Evolutionary conservation across 345 rosid genomes (phyloP), one percentile per base, ranked within the genome.

Genomic region (Pugionium cornutum): DNA sequence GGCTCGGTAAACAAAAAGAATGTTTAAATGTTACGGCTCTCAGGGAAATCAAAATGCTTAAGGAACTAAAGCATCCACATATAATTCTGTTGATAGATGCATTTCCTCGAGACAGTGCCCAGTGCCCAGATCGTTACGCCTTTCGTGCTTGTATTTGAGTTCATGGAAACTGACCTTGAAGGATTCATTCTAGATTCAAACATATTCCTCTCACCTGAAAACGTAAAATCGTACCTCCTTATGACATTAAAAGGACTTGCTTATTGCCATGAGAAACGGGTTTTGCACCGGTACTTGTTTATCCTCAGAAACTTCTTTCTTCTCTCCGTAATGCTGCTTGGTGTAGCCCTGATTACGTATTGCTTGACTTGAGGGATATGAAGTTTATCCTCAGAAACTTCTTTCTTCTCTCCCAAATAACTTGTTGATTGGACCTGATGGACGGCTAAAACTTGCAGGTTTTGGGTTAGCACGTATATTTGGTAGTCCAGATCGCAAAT

Each of bases 131-230:
- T 18, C 18, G 18, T 18, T 18, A 18, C 18, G 18, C 18, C 18
- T 18, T 18, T 18, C 18, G 18, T 18, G 18, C 89, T 92, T 68
- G 98, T 92, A 49, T 92, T 92, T 34, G 96, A 86, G 82, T 89
- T 86, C 73, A 92, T 92, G 98, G 96, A 89, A 83, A 92, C 96
- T 54, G 98, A 92, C 72, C 97, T 92, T 9, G 98, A 92, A 83
- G 95, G 87, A 8, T 89, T 92, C 62, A 92, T 92, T 66, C 97
- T 95, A 2, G 91, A 92, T 64, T 72, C 86, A 9, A 89, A 92
- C 63, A 81, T 89, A 49, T 85, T 89, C 70, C 95, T 92, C 53
- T 89, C 98, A 31, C 98, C 97, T 1, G 96, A 86, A 33, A 97
- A 92, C 65, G 85, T 89, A 5, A 92, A 92, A 74, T 86, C 98